These are phyloP conservation scores for Desmodesmus armatus DNA, from an alignment of 139 green algal genomes.

Conservation along the genomic window DNA sequence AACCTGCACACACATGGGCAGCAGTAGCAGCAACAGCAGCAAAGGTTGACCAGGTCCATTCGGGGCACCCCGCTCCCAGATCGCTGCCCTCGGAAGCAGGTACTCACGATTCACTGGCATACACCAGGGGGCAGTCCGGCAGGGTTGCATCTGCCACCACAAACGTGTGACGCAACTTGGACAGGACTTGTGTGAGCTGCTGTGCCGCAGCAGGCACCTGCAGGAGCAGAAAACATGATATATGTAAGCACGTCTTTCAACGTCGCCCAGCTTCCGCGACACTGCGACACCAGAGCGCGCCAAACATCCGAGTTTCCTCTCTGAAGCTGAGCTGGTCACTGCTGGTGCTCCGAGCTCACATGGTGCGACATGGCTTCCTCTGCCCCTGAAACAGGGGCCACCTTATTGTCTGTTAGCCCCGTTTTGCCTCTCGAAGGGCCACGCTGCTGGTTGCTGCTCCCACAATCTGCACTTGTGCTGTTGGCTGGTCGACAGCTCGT, in stretches of 20 bases:
- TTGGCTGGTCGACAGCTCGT: no score
- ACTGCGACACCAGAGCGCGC: no score
- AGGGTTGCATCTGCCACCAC: constrained; percentile 94
- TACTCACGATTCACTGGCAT: constrained; percentile 85
- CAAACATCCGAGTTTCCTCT: no score
- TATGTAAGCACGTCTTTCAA: not conserved
- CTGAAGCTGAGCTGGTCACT: no score
- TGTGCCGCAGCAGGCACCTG: constrained; percentile 69
- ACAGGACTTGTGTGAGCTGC: constrained; percentile 87
- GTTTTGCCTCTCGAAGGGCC: no score
- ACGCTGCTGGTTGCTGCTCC: no score
- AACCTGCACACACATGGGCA: constrained; percentile 77
- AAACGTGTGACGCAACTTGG: constrained; percentile 91
- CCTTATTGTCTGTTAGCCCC: not conserved
- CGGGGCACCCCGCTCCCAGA: not conserved
- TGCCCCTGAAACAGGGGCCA: not conserved
- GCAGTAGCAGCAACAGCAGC: not conserved
- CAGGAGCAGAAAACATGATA: constrained; percentile 1
- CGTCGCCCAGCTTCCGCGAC: no score
- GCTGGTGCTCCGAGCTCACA: not conserved
- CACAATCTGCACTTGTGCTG: no score
- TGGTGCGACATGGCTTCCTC: not conserved
- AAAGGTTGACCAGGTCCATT: no score
- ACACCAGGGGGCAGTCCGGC: constrained; percentile 96
- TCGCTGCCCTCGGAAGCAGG: not conserved